Base-by-base conservation (phyloP, 2,329 filamentous ascomycete genomes). In the Colletotrichum camelliae region DNA sequence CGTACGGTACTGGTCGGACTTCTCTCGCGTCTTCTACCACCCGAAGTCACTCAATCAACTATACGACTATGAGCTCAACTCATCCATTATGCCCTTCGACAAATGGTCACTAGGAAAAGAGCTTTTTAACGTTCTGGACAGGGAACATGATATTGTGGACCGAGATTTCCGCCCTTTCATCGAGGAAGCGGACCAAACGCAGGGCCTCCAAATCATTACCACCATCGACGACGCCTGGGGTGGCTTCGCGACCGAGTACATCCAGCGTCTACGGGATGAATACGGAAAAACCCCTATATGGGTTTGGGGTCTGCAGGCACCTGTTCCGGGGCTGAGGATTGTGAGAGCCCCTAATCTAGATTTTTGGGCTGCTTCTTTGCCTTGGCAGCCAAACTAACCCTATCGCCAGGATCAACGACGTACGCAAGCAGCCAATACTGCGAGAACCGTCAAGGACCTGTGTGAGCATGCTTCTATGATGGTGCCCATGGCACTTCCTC, bases 1-100 rank as follows among this genome's bases (percentile, higher is more conserved):
- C 13, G 94, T 98, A n/a, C 92, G 95, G 70, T 98, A 97, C 86
- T 99, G 97, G 96, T 98, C 96, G 37, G 97, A 99, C 84, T 98
- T 96, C 85, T 97, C 95, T 79, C 92, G 95, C 31, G 91, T 97
- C n/a, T 99, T 93, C 85, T 98, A 94, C 82, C 96, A 98, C 82
- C 97, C 97, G 10, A 92, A 91, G 70, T 98, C 96, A 15, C 91
- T 98, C 70, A 89, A 98, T 12, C 96, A 98, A 82, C 88, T 98
- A 16, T 94, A 94, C 81, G 95, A 98, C 81, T 97, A 95, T 81
- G 95, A 97, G 82, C 88, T 98, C 43, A 93, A 94, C 82, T 96
- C 95, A 4, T 89, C 91, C 60, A 87, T 96, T 33, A 93, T 93
- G 89, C 95, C 96, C 0, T 98, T 98, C 80, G 94, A 97, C 82